Percentiles rank a stretch among this genome's conserved stretches.
These are phyloP conservation scores for Capsicum pubescens DNA, from an alignment of 257 asterid genomes.

Conservation along the genomic window DNA sequence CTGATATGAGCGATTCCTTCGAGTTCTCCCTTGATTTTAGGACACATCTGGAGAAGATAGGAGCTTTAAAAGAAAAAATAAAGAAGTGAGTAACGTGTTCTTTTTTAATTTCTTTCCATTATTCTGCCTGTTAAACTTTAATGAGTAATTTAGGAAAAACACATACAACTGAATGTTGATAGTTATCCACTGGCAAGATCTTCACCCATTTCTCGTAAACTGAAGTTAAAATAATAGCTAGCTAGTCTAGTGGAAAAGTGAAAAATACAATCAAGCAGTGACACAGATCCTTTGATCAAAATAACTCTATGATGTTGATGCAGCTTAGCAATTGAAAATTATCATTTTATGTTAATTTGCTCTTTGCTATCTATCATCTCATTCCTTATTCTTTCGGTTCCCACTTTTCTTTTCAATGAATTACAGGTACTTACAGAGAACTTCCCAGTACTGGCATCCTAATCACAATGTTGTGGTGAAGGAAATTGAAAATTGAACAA, in stretches of 20 bases:
- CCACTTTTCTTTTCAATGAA: not conserved
- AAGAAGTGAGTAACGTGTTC: constrained; percentile 52
- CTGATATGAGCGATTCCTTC: constrained; percentile 80
- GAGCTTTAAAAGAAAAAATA: constrained; percentile 64
- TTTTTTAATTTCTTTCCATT: not conserved
- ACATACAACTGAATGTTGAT: not conserved
- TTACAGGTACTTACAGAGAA: constrained; percentile 62
- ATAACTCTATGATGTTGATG: too few species aligned
- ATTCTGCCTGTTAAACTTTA: not conserved
- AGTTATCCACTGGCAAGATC: too few species aligned
- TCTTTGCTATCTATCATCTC: constrained; percentile 31
- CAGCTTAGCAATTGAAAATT: too few species aligned
- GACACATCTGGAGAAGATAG: constrained; percentile 75
- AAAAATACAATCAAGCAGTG: too few species aligned
- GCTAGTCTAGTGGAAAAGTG: too few species aligned
- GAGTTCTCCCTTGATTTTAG: constrained; percentile 80
- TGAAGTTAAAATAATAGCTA: too few species aligned
- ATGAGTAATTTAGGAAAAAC: too few species aligned
- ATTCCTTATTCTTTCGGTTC: not conserved
- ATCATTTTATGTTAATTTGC: too few species aligned
- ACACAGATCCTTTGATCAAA: too few species aligned
- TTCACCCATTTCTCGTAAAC: too few species aligned
- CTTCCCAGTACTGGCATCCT: constrained; percentile 76
- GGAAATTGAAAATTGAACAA: constrained; percentile 91
- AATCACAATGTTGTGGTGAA: constrained; percentile 82